Base-by-base conservation (phyloP, 768 basidiomycete genomes). In the Tylopilus vinaceipallidus region DNA sequence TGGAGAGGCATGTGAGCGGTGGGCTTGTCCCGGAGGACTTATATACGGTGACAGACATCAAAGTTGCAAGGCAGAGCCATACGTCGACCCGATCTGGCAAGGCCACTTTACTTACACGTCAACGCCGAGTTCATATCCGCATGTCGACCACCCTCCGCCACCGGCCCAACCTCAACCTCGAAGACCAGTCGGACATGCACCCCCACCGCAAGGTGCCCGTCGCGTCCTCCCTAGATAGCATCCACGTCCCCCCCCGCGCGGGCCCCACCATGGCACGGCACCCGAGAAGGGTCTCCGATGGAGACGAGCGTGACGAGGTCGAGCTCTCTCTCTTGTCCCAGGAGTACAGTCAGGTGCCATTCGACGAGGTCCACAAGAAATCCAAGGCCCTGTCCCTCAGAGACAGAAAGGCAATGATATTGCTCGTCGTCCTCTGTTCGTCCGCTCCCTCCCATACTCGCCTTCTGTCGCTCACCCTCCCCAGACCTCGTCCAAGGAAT, bases 361-460 rank as follows among this genome's bases (percentile, higher is more conserved):
- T 73, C 44, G 70, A 63, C 16, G 55, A 63, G 35, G 61, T 60
- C 26, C 61, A 66, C 38, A 62, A 64, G 23, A 70, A 70, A 46
- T 55, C 62, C 39, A 86, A 80, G 63, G 62, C 77, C 22, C 76
- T 91, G 56, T 86, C 85, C 32, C 58, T 75, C 26, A 86, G 83
- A 65, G 95, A 98, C 71, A 88, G 87, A 68, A 76, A 81, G 59
- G 89, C 86, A 42, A 91, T 98, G 78, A 81, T 80, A 4, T 71
- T 98, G 45, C 73, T 98, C 29, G 86, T 92, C 67, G 74, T 93
- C 58, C 75, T 98, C 42, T 98, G 93, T 95, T 60, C 73, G 93
- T 79, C 29, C 54, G 16, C 43, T 35, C 43, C 30, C 44, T 54
- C 16, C 24, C 20, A 41, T 51, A 36, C 20, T 38, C 11, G 42